These are phyloP conservation scores for Colletotrichum trifolii DNA, from an alignment of 2,329 filamentous ascomycete species.

Conservation along the genomic window DNA sequence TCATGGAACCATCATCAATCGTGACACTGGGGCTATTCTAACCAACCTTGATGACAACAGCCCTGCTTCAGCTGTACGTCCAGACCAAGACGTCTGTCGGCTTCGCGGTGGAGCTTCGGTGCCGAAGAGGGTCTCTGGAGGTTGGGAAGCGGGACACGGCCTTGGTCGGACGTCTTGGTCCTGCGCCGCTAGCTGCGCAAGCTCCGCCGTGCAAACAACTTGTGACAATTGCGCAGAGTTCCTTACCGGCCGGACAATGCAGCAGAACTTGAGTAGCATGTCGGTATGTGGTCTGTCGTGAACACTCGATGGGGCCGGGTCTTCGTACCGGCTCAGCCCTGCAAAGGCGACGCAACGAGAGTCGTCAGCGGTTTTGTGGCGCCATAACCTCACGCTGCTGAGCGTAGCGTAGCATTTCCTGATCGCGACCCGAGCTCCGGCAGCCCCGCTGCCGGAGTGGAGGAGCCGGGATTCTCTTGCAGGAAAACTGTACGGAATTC, in stretches of 20 bases:
- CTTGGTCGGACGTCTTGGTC: conserved; percentile 13
- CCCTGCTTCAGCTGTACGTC: too few species aligned
- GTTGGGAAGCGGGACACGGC: background rate
- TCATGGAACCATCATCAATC: too few species aligned
- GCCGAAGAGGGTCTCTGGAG: background rate
- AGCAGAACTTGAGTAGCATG: background rate
- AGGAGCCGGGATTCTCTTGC: background rate
- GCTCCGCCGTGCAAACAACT: background rate
- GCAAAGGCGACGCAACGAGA: conserved; percentile 25
- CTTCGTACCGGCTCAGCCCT: conserved; percentile 25
- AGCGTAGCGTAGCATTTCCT: conserved; percentile 5
- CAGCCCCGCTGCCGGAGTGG: conserved; percentile 6
- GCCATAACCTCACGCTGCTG: background rate
- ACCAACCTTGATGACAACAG: too few species aligned
- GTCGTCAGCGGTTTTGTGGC: conserved; percentile 15
- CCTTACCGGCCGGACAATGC: background rate
- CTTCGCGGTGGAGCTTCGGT: background rate
- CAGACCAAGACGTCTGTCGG: too few species aligned
- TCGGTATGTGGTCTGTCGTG: too few species aligned
- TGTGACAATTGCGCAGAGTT: background rate
- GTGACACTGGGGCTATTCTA: too few species aligned
- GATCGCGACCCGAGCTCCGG: conserved; percentile 23
- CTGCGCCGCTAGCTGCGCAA: conserved; percentile 2
- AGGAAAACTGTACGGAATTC: background rate
- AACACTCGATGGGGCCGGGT: background rate